phyloP scores from a whole-genome alignment of 1,284 basidiomycete genomes.

The Cutaneotrichosporon dermatis region DNA sequence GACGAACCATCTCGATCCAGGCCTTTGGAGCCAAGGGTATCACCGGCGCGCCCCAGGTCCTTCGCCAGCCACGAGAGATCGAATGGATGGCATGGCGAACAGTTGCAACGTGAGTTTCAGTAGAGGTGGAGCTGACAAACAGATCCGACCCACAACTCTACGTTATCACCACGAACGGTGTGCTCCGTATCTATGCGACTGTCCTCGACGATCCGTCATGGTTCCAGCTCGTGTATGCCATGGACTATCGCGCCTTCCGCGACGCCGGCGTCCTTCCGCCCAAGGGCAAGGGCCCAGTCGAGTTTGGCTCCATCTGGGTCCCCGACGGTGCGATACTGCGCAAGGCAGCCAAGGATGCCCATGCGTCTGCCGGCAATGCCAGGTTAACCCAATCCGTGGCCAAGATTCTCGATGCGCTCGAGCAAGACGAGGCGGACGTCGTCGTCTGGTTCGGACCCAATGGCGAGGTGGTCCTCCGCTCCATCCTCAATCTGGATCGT shows the following conservation, averaged over 20 bases:
- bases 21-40: slow-evolving; percentile 26
- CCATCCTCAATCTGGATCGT: slow-evolving; percentile 78
- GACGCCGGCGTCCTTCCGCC: background rate
- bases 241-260: slow-evolving; percentile 58
- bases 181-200: slow-evolving; percentile 73
- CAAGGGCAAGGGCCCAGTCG: slow-evolving; percentile 14
- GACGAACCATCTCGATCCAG: slow-evolving; percentile 25
- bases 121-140: background rate
- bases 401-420: slow-evolving; percentile 29
- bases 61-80: slow-evolving; percentile 42
- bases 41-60: slow-evolving; percentile 31
- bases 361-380: slow-evolving; percentile 49
- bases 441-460: slow-evolving; percentile 68
- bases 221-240: slow-evolving; percentile 69
- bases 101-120: slow-evolving; percentile 22
- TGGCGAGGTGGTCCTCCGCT: slow-evolving; percentile 65
- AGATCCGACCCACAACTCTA: slow-evolving; percentile 42
- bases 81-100: slow-evolving; percentile 42
- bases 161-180: slow-evolving; percentile 37
- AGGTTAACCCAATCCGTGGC: slow-evolving; percentile 4
- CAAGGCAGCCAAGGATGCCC: slow-evolving; percentile 16
- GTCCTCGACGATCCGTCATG: slow-evolving; percentile 79
- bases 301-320: slow-evolving; percentile 31
- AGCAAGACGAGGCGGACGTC: slow-evolving; percentile 69
- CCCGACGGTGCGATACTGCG: slow-evolving; percentile 31